Evolutionary conservation across 495 filamentous ascomycete species (phyloP), one percentile per base, ranked within the genome.

Genomic region (Jackrogersella multiformis): DNA sequence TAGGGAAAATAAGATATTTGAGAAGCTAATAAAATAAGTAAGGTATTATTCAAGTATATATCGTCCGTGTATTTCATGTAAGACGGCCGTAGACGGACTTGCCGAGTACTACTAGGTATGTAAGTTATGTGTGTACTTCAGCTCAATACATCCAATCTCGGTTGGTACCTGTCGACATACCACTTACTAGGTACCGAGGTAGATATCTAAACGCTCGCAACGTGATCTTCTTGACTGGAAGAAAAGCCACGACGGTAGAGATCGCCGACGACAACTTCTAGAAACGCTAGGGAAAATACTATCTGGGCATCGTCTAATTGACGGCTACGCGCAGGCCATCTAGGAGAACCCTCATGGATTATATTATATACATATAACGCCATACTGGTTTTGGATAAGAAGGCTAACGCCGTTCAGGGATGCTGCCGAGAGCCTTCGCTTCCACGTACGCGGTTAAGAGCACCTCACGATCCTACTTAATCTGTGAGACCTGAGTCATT

Each of bases 381-480:
- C 61, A 61, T 70, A 28, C 52, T 62, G 35, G 32, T 58, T 62
- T 51, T 39, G 57, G 60, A 41, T 63, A 51, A 60, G 51, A 45
- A n/a, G 10, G 39, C 56, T 65, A 65, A 54, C 51, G 38, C 57
- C 44, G 24, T 44, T 57, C 32, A 61, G 57, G 61, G 56, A 45
- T 57, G 26, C 55, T 62, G 57, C 53, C 61, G 56, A 54, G 21
- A 56, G 39, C 23, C 51, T 45, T 64, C 56, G 46, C 23, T 55
- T 48, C 66, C 66, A 64, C 61, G 56, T 23, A 46, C 66, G 41
- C 56, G 66, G 66, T 69, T 61, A 51, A 38, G 51, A 57, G 48
- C 60, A 8, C 6, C 61, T 65, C 61, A 54, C 67, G 67, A 70
- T 70, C 67, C 67, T 54, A 70, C 67, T 61, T 70, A 56, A 66